Evolutionary conservation across 331 rosid species (phyloP).

Genomic region (Malus hybrid): DNA sequence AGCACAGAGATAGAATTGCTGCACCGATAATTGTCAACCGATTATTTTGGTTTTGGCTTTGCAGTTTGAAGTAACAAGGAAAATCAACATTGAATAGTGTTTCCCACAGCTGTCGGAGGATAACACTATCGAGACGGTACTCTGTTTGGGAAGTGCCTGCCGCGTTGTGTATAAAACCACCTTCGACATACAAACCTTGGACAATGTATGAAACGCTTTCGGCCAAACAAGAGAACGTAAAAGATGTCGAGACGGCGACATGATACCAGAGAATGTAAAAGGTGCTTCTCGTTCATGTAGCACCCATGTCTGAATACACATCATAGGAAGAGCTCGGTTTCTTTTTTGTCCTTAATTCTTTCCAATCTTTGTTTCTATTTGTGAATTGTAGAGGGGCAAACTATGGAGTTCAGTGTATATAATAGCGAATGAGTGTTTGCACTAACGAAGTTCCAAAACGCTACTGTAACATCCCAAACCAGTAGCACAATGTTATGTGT

Average conservation of each 20-base stretch:
- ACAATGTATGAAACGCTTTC: background rate
- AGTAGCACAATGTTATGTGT: background rate
- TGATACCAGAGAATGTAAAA: too few relatives aligned
- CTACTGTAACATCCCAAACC: background rate
- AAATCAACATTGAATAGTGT: conserved; percentile 16
- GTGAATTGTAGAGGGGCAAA: background rate
- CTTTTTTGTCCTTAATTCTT: background rate
- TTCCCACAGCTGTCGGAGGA: background rate
- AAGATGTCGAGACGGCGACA: background rate
- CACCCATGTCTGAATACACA: too few relatives aligned
- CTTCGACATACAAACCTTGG: background rate
- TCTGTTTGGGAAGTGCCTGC: too few relatives aligned
- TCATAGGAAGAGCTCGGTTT: background rate
- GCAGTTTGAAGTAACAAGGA: conserved; percentile 44
- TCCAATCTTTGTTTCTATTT: background rate
- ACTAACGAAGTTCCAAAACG: too few relatives aligned
- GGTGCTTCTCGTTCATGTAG: background rate
- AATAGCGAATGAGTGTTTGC: too few relatives aligned
- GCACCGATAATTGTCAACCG: background rate
- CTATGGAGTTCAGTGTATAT: background rate
- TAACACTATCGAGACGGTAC: background rate
- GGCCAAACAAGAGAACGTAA: background rate
- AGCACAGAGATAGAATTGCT: too few relatives aligned
- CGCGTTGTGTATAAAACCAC: too few relatives aligned
- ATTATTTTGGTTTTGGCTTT: background rate